Conservation (phyloP, 345 rosid species). For the Lagerstroemia speciosa region DNA sequence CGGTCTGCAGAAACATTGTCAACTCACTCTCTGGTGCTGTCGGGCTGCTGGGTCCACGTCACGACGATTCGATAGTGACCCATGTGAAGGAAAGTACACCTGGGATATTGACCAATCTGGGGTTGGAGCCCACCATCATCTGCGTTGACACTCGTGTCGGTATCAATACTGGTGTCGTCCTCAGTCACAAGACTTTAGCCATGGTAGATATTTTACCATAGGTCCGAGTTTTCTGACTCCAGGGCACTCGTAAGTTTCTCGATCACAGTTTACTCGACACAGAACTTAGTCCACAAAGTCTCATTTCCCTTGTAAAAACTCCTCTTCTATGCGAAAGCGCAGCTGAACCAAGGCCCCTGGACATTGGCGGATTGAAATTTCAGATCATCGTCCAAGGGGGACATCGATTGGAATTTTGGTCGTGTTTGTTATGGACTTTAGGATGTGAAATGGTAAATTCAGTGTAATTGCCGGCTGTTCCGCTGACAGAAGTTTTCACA, state of each 20-base stretch:
- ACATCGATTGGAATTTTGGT: no score
- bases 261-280: not conserved
- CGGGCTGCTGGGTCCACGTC: not conserved
- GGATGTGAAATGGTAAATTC: no score
- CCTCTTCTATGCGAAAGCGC: no score
- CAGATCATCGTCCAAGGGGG: no score
- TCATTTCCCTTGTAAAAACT: no score
- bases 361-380: no score
- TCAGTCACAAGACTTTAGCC: not conserved
- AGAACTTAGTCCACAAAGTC: not conserved
- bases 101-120: not conserved
- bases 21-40: not conserved
- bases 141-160: not conserved
- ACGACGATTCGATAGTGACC: constrained; percentile 14
- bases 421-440: no score
- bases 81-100: constrained; percentile 27
- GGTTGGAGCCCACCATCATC: not conserved
- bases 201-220: not conserved
- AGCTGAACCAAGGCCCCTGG: no score
- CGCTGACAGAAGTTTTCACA: no score
- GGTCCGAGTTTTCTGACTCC: not conserved
- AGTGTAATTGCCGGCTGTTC: no score
- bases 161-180: not conserved
- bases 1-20: constrained; percentile 12
- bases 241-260: not conserved